Conservation (phyloP, 257 asterid species). For the Gentiana macrophylla region DNA sequence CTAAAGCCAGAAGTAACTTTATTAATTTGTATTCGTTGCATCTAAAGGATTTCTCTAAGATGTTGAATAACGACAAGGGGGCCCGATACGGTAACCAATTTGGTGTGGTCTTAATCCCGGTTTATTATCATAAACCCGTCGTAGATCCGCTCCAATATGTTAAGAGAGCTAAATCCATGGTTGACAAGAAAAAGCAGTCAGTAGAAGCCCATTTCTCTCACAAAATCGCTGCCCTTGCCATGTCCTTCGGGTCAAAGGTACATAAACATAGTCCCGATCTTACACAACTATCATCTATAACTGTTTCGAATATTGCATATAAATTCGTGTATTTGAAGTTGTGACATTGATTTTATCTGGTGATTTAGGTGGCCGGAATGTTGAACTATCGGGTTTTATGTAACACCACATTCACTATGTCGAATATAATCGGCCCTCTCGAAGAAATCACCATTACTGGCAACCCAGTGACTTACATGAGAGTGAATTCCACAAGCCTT, state of each 20-base stretch:
- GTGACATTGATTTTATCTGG: no score
- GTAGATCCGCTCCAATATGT: conserved; percentile 50
- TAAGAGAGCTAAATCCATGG: conserved; percentile 56
- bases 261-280: no score
- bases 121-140: conserved; percentile 30
- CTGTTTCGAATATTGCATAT: no score
- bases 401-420: conserved; percentile 61
- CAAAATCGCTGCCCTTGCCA: conserved; percentile 30
- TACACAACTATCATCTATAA: no score
- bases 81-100: conserved; percentile 60
- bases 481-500: conserved; percentile 46
- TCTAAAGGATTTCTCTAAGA: conserved; percentile 40
- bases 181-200: conserved; percentile 72
- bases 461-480: conserved; percentile 39
- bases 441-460: conserved; percentile 40
- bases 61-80: conserved; percentile 22
- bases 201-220: conserved; percentile 58
- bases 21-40: not conserved
- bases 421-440: conserved; percentile 60
- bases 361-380: conserved; percentile 34
- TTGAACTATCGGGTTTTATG: conserved; percentile 54
- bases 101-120: conserved; percentile 62
- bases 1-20: no score
- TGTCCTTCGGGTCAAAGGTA: conserved; percentile 60
- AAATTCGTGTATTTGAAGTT: no score